Percentiles rank a stretch among this genome's conserved stretches.
phyloP scores from a whole-genome alignment of 2,329 filamentous ascomycete genomes.

The Xylaria multiplex region DNA sequence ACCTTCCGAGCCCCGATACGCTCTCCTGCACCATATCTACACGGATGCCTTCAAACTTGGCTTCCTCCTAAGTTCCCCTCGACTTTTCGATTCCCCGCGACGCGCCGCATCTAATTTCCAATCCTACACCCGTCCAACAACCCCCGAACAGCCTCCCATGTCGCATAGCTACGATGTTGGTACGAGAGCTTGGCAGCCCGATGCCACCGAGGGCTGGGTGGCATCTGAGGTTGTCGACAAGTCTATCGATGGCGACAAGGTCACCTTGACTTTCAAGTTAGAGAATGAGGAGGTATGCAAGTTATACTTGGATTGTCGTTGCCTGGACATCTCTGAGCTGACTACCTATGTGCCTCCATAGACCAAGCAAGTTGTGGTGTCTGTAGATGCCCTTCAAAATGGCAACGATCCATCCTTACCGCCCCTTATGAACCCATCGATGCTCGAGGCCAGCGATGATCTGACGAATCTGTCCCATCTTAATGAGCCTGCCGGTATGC shows the following conservation, averaged over 20 bases:
- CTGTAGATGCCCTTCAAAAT: constrained; percentile 77
- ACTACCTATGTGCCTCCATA: constrained; percentile 51
- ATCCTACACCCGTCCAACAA: constrained; percentile 29
- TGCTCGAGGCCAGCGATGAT: constrained; percentile 98
- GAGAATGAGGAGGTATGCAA: constrained; percentile 86
- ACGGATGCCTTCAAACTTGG: constrained; percentile 47
- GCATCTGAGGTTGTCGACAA: constrained; percentile 93
- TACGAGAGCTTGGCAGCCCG: constrained; percentile 98
- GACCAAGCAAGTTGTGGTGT: constrained; percentile 83
- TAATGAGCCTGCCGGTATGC: constrained; percentile 91
- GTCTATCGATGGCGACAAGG: constrained; percentile 83
- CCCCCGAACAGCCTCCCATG: constrained; percentile 65
- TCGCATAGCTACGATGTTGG: constrained; percentile 95
- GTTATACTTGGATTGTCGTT: constrained; percentile 6
- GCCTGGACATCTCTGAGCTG: constrained; percentile 22
- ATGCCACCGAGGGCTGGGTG: constrained; percentile 95
- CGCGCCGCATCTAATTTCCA: constrained; percentile 38
- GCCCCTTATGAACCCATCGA: constrained; percentile 95
- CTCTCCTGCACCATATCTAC: constrained; percentile 38
- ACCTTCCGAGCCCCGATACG: constrained; percentile 36
- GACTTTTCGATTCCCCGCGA: constrained; percentile 32
- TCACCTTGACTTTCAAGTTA: constrained; percentile 85
- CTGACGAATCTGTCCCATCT: constrained; percentile 96
- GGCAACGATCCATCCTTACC: constrained; percentile 82
- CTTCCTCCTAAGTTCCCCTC: constrained; percentile 39